Evolutionary conservation across 345 rosid species (phyloP), one percentile per base, ranked within the genome.

Genomic region (Salix udensis): DNA sequence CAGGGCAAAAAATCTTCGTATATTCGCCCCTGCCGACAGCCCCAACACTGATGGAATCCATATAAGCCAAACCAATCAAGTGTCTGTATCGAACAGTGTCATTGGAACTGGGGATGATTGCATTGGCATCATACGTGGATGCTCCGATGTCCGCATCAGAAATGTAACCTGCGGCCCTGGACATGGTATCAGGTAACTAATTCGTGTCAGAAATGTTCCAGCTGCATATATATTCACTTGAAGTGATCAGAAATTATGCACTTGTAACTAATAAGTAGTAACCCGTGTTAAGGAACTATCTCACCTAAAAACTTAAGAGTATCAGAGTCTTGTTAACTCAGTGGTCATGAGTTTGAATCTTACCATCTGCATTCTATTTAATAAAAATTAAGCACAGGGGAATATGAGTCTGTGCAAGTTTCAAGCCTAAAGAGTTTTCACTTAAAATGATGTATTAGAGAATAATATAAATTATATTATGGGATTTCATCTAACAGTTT

Each of bases 1-100:
- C 36, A 7, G 52, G 19, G 74, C 88, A 12, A 15, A 76, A 50
- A 71, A 80, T 65, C 37, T 88, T 62, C 81, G 21, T 6, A 79
- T 90, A 31, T 74, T 21, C 1, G 83, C 94, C 23, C 94, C 92
- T 0, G 71, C 58, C 31, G 85, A 88, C 66, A 90, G 94, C 82
- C 94, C 94, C 4, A 90, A 88, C 81, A 90, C 92, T 0, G 92
- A 90, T 34, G 94, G 94, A 9, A 86, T 90, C 74, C 92, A 90
- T 68, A 64, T 86, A 2, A 76, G 88, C 73, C 46, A 68, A 16
- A 88, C 92, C n/a, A 76, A 60, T 4, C 82, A 86, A 75, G 77
- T 90, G 73, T 79, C 18, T 62, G 79, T 86, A 34, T 24, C 72
- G 21, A 79, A 85, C 18, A 84, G 89, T 2, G 76, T 9, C 0